Base-by-base conservation (phyloP, 2,329 filamentous ascomycete species). In the Aplosporella prunicola region DNA sequence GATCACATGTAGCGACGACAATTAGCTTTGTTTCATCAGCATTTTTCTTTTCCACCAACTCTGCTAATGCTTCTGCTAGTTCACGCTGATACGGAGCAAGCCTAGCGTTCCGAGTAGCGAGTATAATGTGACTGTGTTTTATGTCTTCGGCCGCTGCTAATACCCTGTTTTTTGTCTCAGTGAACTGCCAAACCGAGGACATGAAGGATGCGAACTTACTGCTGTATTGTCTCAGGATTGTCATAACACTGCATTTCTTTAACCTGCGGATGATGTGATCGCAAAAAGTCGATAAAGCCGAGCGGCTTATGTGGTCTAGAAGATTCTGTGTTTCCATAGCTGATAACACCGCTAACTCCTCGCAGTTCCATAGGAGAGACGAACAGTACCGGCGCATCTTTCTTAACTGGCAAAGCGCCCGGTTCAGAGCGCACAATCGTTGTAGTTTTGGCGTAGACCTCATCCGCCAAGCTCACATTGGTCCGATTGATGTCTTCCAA, bases 1-100 rank as follows among this genome's bases (percentile, higher is more conserved):
- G 37, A 29, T 39, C 37, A 18, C 37, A 34, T 11, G 37, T 39
- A 4, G 37, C 37, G 15, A 39, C 15, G 9, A 34, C 37, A 5
- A 39, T 20, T 4, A 29, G 27, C 15, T 9, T 3, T 10, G 27
- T 14, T 16, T 14, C 27, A 16, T 14, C 13, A 5, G 27, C 9
- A 8, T 29, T 14, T 17, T 33, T 23, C 4, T 22, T 22, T 10
- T 25, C 8, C 5, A 17, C 15, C 2, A 14, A 9, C 2, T n/a
- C 10, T 6, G 34, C 18, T 9, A 36, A 5, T 8, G 16, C 14
- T 5, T 5, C 2, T 2, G 30, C 37, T 25, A 39, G 33, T 1
- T 25, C 16, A 5, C 11, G 20, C 15, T 39, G 37, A 3, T 33
- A 29, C 1, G 17, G 30, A n/a, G 37, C 18, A 18, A 39, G 25